Percentiles rank a stretch among this genome's conserved stretches.
Evolutionary conservation across 176 grass and related monocot genomes (phyloP).

Genomic region (Stipa capillata): DNA sequence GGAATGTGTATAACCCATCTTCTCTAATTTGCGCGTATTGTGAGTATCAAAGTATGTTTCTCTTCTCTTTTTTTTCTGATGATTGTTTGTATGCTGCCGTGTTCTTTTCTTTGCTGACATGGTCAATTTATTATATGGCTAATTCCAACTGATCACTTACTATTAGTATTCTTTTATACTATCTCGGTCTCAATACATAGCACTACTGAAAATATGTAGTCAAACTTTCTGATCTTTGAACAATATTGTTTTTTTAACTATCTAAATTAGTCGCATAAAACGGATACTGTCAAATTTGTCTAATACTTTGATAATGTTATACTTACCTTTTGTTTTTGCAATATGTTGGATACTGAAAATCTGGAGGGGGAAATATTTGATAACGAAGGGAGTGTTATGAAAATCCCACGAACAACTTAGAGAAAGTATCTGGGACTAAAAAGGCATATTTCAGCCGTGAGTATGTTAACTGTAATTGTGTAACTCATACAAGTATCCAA

Average conservation of each 20-base stretch:
- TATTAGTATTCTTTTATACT: neutral
- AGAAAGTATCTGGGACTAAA: neutral
- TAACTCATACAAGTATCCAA: neutral
- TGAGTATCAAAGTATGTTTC: neutral
- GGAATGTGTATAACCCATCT: no score
- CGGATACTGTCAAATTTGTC: neutral
- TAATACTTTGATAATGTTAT: neutral
- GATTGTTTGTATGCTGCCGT: no score
- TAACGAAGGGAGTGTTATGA: neutral
- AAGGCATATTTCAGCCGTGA: neutral
- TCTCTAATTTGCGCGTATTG: neutral
- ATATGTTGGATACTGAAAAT: no score
- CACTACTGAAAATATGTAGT: neutral
- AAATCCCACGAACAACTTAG: neutral
- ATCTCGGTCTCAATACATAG: neutral
- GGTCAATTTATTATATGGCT: no score
- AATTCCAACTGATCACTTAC: neutral
- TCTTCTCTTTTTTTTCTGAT: neutral
- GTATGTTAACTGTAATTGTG: neutral
- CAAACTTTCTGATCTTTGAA: neutral
- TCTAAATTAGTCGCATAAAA: neutral
- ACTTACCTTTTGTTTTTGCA: neutral
- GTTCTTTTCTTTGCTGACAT: no score
- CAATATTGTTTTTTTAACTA: neutral
- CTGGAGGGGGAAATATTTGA: no score